phyloP scores from a whole-genome alignment of 2,329 filamentous ascomycete genomes.

The Colletotrichum sp. region DNA sequence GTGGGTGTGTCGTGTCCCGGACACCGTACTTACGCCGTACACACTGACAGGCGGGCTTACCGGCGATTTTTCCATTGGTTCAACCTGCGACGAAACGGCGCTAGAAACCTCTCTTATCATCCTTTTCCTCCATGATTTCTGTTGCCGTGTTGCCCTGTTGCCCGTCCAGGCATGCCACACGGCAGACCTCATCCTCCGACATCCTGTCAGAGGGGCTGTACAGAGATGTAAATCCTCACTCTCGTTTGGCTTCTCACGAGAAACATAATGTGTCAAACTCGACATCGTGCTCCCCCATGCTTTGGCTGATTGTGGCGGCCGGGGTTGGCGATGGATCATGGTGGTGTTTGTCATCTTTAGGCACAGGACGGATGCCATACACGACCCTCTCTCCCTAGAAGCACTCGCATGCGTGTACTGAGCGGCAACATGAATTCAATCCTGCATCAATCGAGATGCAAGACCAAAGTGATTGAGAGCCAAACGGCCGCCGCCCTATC shows the following conservation, averaged over 20 bases:
- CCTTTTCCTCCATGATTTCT: neutral
- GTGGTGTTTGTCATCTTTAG: neutral
- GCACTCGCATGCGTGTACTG: neutral
- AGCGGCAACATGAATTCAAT: neutral
- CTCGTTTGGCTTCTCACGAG: neutral
- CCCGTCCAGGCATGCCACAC: neutral
- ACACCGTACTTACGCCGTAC: neutral
- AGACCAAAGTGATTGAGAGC: neutral
- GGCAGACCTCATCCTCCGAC: neutral
- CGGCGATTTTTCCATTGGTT: conserved; percentile 3
- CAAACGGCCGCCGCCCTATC: neutral
- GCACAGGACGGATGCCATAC: neutral
- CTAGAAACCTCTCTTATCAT: neutral
- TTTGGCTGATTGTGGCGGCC: neutral
- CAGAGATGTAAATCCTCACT: neutral
- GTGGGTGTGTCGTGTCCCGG: neutral
- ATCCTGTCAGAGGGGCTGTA: neutral
- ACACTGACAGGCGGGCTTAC: neutral
- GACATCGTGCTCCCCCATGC: neutral
- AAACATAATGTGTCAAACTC: neutral
- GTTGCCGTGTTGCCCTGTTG: neutral
- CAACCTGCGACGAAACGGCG: neutral
- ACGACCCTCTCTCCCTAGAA: neutral
- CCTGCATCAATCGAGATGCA: neutral
- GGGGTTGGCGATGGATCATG: neutral